phyloP scores from a whole-genome alignment of 352 stramenopile species.

The Globisporangium barbulae region DNA sequence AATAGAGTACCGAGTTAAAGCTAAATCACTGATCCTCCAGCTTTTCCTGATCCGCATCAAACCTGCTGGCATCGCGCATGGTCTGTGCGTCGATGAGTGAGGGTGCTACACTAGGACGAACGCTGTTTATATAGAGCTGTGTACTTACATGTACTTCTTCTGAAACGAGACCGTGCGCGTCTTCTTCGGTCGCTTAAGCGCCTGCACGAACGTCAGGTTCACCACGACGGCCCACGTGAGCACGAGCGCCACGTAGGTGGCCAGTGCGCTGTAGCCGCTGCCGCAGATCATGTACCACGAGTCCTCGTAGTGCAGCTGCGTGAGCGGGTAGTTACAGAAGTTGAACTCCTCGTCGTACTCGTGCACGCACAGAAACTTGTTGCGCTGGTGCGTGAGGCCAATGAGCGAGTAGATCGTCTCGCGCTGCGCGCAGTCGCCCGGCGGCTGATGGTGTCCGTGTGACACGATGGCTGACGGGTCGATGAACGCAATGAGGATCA shows the following conservation, averaged over 20 bases:
- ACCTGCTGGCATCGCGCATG: background rate
- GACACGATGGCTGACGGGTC: constrained; percentile 72
- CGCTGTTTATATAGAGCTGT: background rate
- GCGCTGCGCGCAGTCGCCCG: constrained; percentile 63
- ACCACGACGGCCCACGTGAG: constrained; percentile 22
- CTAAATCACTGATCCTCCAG: background rate
- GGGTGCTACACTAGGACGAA: background rate
- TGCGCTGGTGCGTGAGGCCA: constrained; percentile 49
- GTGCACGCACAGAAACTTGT: constrained; percentile 69
- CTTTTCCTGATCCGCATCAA: background rate
- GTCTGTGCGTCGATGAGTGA: background rate
- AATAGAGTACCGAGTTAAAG: background rate
- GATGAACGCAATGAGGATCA: constrained; percentile 57
- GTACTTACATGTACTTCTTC: constrained; percentile 31
- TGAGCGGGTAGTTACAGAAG: constrained; percentile 74
- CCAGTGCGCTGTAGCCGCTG: constrained; percentile 51
- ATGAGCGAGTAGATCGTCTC: constrained; percentile 63
- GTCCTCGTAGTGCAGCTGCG: constrained; percentile 68
- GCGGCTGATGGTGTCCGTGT: constrained; percentile 65
- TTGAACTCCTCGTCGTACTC: constrained; percentile 86
- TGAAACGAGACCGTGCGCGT: constrained; percentile 58
- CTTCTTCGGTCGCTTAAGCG: constrained; percentile 66
- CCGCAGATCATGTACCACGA: constrained; percentile 87
- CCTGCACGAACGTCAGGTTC: constrained; percentile 45
- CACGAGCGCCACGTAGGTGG: constrained; percentile 51